These are phyloP conservation scores for Xylariaceae sp. DNA, from an alignment of 2,329 filamentous ascomycete genomes.

Conservation along the genomic window DNA sequence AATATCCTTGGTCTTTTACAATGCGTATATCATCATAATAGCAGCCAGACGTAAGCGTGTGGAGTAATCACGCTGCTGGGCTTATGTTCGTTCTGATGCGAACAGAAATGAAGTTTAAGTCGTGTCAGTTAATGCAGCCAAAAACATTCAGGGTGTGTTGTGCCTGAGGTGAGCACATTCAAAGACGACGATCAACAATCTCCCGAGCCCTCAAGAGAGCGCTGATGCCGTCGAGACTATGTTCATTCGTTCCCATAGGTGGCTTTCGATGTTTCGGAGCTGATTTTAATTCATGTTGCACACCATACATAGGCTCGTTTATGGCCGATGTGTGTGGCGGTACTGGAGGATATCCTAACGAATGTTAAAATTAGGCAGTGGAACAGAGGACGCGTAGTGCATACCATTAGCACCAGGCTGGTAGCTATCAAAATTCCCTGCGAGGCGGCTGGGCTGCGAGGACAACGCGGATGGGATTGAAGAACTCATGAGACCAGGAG, in stretches of 20 bases:
- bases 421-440: slow-evolving; percentile 6
- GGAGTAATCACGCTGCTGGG: no score
- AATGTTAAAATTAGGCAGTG: slow-evolving; percentile 5
- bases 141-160: no score
- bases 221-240: slow-evolving; percentile 53
- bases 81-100: no score
- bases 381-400: not conserved
- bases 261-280: slow-evolving; percentile 7
- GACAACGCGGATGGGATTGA: slow-evolving; percentile 19
- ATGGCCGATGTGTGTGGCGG: not conserved
- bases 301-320: no score
- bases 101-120: no score
- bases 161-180: not conserved
- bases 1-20: no score
- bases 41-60: no score
- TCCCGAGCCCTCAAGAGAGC: slow-evolving; percentile 57
- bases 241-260: slow-evolving; percentile 16
- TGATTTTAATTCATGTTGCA: not conserved
- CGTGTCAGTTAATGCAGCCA: no score
- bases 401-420: slow-evolving; percentile 16
- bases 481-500: slow-evolving; percentile 8
- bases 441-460: slow-evolving; percentile 14
- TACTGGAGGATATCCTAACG: slow-evolving; percentile 11
- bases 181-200: slow-evolving; percentile 47
- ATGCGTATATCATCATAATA: no score